Evolutionary conservation across 345 rosid genomes (phyloP), one percentile per base, ranked within the genome.

Genomic region (Salix koriyanagi): DNA sequence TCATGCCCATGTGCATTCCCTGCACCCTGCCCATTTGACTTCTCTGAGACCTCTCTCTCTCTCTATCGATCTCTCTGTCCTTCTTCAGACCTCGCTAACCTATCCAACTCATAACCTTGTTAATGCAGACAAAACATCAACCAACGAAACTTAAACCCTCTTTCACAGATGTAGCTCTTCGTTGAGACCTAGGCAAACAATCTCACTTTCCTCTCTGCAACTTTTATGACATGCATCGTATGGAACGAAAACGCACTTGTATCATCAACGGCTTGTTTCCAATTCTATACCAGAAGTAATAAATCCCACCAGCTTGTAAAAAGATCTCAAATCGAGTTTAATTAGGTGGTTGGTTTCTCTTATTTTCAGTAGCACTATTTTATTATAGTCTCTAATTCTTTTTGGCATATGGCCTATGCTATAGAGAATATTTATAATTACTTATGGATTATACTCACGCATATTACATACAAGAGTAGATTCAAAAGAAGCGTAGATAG

Each of bases 1-100:
- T 65, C 48, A 71, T 65, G 75, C 84, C 92, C 92, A 89, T 87
- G 90, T 89, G 92, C 88, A 65, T 36, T 74, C 75, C 73, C 88
- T 83, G 81, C 44, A 41, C 13, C 73, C 73, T 76, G 67, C 64
- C 42, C 4, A 5, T 68, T 72, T 36, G 60, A 41, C 76, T 65
- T 23, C 72, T 42, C 66, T 77, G 69, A 50, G 19, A 64, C 72
- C 73, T 12, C 54, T 2, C 54, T 65, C 42, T 4, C 37, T 34
- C 37, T 34, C 37, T 5, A 34, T 34, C 37, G 6, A 0, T 34
- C 37, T 34, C 19, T 64, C 26, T 32, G 67, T 18, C 28, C 61
- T 65, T 13, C 16, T 23, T 64, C 72, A 76, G 81, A 73, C 81
- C 80, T 75, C 62, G 73, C 77, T 75, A 78, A 65, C 71, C 81